Evolutionary conservation across 148 eudicot genomes (phyloP), one percentile per base, ranked within the genome.

Genomic region (Heliamphora exappendiculata): DNA sequence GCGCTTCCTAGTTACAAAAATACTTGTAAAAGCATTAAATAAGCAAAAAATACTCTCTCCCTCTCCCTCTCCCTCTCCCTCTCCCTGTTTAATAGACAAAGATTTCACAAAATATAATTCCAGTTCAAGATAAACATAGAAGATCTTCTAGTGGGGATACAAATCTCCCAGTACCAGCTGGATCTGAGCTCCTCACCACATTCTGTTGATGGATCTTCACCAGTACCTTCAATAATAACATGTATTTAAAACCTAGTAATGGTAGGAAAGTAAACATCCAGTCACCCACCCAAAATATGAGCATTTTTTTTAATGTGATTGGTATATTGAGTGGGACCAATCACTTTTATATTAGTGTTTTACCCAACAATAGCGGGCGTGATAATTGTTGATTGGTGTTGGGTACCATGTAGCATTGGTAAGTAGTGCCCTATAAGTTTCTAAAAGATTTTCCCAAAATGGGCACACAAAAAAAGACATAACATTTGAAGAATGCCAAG

Each of bases 161-260:
- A 34, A 65, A 0, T 39, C 22, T 29, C 63, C 24, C 47, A 41
- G 22, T 64, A 34, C 20, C 51, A 44, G 22, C 13, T 67, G n/a
- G n/a, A n/a, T 28, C 65, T 76, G 41, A 66, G 64, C 65, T 53
- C 34, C 54, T 67, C 31, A 51, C 11, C 28, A 53, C 60, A 34
- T 24, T 47, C 65, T 53, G 47, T 76, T 77, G 29, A 70, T 70
- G 55, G 59, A n/a, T n/a, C 28, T 7, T 42, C 65, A n/a, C n/a
- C n/a, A 50, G 75, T 69, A 14, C 34, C 69, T 36, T 62, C 42
- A 78, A 51, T 64, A 72, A 51, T 51, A 72, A 53, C 51, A 49
- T 34, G 36, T 59, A 7, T 42, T 67, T 28, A 51, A 72, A 29
- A 47, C 70, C 41, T 50, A 72, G 12, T 55, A 37, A 77, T 20